Percentiles rank a stretch among this genome's conserved stretches.
Evolutionary conservation across 768 basidiomycete species (phyloP).

Genomic region (Sarcodon sp.): DNA sequence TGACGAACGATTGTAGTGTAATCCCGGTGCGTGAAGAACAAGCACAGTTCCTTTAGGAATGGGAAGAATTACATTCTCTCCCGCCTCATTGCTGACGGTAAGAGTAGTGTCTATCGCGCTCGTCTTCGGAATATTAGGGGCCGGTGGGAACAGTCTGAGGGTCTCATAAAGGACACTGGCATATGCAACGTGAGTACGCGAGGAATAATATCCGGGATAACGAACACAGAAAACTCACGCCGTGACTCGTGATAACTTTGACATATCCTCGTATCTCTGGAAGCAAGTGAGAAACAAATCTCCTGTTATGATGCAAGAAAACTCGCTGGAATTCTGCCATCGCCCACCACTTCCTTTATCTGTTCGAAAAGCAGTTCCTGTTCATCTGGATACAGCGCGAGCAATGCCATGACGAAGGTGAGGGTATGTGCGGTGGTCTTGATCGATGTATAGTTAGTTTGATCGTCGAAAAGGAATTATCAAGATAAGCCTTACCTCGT

Average conservation of each 20-base stretch:
- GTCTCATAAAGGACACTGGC: conserved; percentile 18
- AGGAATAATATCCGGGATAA: background rate
- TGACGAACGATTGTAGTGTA: conserved; percentile 19
- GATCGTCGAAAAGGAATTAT: background rate
- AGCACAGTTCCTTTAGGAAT: conserved; percentile 12
- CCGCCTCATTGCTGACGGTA: conserved; percentile 8
- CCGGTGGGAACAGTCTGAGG: conserved; percentile 17
- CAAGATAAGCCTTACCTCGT: conserved; percentile 26
- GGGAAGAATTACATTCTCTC: conserved; percentile 10
- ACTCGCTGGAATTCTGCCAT: conserved; percentile 14
- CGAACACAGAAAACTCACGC: conserved; percentile 10
- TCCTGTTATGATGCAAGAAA: background rate
- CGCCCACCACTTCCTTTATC: conserved; percentile 14
- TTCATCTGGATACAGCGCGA: conserved; percentile 26
- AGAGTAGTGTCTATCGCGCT: conserved; percentile 13
- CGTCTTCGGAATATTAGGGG: conserved; percentile 13
- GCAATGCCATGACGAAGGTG: conserved; percentile 18
- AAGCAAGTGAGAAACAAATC: background rate
- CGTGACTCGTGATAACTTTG: conserved; percentile 8
- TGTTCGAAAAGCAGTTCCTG: conserved; percentile 24
- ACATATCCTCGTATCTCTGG: conserved; percentile 18
- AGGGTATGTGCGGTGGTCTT: conserved; percentile 22
- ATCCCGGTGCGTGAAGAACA: conserved; percentile 7
- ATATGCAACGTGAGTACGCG: background rate
- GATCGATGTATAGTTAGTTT: background rate